A percentile compares a stretch with the other conserved stretches of the same genome.
phyloP scores from a whole-genome alignment of 2,329 filamentous ascomycete species.

The Fusarium coicis region DNA sequence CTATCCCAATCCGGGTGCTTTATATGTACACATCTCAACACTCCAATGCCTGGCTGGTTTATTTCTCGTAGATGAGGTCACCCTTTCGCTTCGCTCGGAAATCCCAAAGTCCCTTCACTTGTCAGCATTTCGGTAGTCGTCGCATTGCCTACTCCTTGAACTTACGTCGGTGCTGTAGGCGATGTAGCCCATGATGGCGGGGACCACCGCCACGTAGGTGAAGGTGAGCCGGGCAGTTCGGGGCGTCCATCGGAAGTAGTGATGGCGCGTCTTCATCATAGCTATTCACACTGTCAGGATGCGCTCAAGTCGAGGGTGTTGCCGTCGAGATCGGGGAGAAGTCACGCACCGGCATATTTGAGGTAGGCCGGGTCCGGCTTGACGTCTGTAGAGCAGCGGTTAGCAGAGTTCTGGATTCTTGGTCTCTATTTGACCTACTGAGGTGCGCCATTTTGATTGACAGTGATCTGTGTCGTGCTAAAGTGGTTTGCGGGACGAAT shows the following conservation, averaged over 20 bases:
- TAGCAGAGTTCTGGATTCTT: constrained; percentile 34
- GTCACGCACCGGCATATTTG: constrained; percentile 53
- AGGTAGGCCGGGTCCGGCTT: constrained; percentile 56
- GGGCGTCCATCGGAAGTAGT: constrained; percentile 94
- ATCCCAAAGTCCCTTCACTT: constrained; percentile 81
- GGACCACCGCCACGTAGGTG: constrained; percentile 79
- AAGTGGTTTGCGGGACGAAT: constrained; percentile 35
- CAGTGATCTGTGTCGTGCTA: constrained; percentile 39
- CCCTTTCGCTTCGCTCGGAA: constrained; percentile 89
- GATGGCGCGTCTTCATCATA: constrained; percentile 85
- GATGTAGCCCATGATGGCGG: constrained; percentile 74
- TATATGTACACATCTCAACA: constrained; percentile 56
- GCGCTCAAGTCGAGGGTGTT: not conserved
- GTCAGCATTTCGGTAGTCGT: constrained; percentile 35
- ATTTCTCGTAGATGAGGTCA: constrained; percentile 86
- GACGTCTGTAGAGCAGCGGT: constrained; percentile 48
- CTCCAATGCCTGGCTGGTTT: constrained; percentile 40
- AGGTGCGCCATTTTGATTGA: constrained; percentile 54
- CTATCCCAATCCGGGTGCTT: constrained; percentile 43
- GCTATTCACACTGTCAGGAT: constrained; percentile 62
- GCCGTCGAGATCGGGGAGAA: constrained; percentile 29
- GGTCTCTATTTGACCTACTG: constrained; percentile 41
- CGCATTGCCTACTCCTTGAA: constrained; percentile 47
- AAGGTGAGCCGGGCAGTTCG: constrained; percentile 84
- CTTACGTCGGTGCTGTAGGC: constrained; percentile 89